These are phyloP conservation scores for Elsinoe ampelina DNA, from an alignment of 2,329 filamentous ascomycete species.

Conservation along the genomic window DNA sequence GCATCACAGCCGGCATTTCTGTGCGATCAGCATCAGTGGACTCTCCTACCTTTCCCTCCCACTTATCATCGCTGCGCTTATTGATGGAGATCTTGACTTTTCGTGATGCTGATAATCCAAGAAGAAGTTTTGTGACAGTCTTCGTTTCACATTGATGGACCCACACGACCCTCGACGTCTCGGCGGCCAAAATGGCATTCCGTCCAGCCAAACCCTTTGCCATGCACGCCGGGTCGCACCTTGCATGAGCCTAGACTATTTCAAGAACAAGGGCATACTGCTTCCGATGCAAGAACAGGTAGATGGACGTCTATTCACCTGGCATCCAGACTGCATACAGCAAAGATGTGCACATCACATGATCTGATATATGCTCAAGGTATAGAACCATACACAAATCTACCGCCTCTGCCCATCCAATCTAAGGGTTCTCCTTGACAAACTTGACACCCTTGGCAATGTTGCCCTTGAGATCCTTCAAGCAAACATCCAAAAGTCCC, in stretches of 20 bases:
- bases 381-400: slow-evolving; percentile 9
- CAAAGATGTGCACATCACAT: not conserved
- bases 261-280: not conserved
- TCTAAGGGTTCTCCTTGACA: slow-evolving; percentile 48
- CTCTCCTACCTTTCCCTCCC: too few species aligned
- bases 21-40: too few species aligned
- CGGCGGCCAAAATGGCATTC: slow-evolving; percentile 4
- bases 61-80: too few species aligned
- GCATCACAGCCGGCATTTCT: too few species aligned
- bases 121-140: not conserved
- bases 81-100: too few species aligned
- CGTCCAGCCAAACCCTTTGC: slow-evolving; percentile 6
- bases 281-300: not conserved
- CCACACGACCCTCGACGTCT: slow-evolving; percentile 2
- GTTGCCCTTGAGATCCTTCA: slow-evolving; percentile 82
- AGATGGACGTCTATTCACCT: not conserved
- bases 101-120: too few species aligned
- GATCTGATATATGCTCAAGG: not conserved
- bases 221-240: not conserved
- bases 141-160: slow-evolving; percentile 7
- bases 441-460: slow-evolving; percentile 80
- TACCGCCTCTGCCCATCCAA: slow-evolving; percentile 5
- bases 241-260: not conserved
- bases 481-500: slow-evolving; percentile 76
- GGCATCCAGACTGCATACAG: not conserved